phyloP scores from a whole-genome alignment of 495 filamentous ascomycete genomes.

The Cercophora newfieldiana region DNA sequence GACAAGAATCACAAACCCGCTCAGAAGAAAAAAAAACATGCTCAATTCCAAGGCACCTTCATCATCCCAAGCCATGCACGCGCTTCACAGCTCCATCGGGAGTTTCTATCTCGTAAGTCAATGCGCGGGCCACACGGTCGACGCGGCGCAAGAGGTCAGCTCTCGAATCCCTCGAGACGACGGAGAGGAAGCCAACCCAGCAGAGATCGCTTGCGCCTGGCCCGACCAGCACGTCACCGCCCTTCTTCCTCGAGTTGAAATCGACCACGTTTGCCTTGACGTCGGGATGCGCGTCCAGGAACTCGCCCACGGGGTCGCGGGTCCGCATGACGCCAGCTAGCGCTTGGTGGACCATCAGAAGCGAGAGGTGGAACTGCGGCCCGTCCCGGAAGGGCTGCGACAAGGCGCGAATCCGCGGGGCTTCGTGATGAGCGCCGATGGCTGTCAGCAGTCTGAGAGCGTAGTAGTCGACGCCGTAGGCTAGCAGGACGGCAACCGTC shows the following conservation, averaged over 20 bases:
- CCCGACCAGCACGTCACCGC: constrained; percentile 25
- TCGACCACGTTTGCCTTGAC: constrained; percentile 22
- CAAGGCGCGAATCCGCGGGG: constrained; percentile 25
- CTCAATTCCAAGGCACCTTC: constrained; percentile 1
- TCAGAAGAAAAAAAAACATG: constrained; percentile 1
- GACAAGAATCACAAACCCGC: background rate
- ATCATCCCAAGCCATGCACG: background rate
- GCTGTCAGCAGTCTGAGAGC: constrained; percentile 32
- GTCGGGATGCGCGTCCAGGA: constrained; percentile 22
- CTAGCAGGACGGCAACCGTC: constrained; percentile 21
- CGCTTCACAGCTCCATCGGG: background rate
- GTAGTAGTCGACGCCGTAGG: constrained; percentile 43
- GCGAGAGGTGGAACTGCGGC: constrained; percentile 23
- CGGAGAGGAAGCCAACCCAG: constrained; percentile 20
- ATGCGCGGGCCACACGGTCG: background rate
- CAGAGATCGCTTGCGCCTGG: constrained; percentile 25
- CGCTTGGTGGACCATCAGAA: constrained; percentile 22
- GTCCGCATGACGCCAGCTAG: constrained; percentile 22
- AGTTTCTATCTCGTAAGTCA: constrained; percentile 13
- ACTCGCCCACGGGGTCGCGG: constrained; percentile 23
- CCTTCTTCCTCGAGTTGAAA: constrained; percentile 23
- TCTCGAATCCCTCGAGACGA: constrained; percentile 1
- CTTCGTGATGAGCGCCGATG: constrained; percentile 20
- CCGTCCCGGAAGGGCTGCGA: constrained; percentile 29
- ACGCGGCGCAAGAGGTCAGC: background rate